A percentile compares a stretch with the other conserved stretches of the same genome.
Evolutionary conservation across 768 basidiomycete genomes (phyloP).

Genomic region (Amanita phalloides): DNA sequence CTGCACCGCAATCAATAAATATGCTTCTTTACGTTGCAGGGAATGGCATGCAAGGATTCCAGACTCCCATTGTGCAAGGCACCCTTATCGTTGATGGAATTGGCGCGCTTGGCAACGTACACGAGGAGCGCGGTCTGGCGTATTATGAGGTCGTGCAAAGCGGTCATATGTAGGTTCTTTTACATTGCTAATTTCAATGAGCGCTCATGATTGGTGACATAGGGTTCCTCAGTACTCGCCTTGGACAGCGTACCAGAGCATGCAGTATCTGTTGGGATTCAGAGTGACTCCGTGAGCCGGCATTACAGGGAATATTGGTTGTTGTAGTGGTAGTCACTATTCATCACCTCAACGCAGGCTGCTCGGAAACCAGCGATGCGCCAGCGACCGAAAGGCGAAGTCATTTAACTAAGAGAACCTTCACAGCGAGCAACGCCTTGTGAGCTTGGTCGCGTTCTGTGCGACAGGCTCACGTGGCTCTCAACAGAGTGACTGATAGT

Average conservation of each 20-base stretch:
- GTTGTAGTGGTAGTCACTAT: too few species aligned
- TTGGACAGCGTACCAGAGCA: conserved; percentile 59
- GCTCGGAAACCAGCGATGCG: too few species aligned
- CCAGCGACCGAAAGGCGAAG: too few species aligned
- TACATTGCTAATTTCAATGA: not conserved
- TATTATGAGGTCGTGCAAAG: too few species aligned
- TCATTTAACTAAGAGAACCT: too few species aligned
- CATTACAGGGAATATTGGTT: too few species aligned
- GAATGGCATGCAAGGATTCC: conserved; percentile 34
- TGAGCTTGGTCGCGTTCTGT: too few species aligned
- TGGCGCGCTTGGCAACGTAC: conserved; percentile 54
- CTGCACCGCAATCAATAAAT: not conserved
- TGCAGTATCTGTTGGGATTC: conserved; percentile 19
- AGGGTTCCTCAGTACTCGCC: conserved; percentile 66
- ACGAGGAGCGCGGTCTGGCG: conserved; percentile 44
- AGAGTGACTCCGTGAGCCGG: too few species aligned
- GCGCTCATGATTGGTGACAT: not conserved
- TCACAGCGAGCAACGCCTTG: too few species aligned
- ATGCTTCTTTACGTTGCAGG: not conserved
- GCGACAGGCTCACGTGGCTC: too few species aligned
- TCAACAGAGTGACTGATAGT: too few species aligned
- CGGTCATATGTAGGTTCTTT: conserved; percentile 38
- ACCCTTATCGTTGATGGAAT: conserved; percentile 64
- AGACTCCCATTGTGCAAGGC: conserved; percentile 51
- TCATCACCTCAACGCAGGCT: too few species aligned